These are phyloP conservation scores for Hymenoscyphus occultus DNA, from an alignment of 2,329 filamentous ascomycete species.

Conservation along the genomic window DNA sequence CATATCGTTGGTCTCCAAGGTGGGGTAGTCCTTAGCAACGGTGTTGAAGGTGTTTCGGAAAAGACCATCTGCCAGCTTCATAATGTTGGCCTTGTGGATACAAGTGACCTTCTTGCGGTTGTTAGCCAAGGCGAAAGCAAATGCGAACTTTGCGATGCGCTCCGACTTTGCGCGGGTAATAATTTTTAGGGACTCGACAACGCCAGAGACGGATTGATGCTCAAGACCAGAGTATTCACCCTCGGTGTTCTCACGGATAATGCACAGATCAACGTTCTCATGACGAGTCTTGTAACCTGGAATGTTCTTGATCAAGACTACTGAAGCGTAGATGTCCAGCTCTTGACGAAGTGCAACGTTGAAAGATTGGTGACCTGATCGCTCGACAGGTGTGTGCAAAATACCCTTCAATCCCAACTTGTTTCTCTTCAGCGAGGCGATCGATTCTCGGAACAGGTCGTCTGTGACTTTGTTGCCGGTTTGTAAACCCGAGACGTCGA, in stretches of 20 bases:
- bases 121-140: slow-evolving; percentile 96
- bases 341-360: slow-evolving; percentile 99
- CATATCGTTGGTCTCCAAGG: slow-evolving; percentile 96
- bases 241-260: slow-evolving; percentile 99
- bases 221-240: slow-evolving; percentile 98
- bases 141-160: slow-evolving; percentile 98
- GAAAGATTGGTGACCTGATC: slow-evolving; percentile 98
- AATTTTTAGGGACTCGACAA: slow-evolving; percentile 99
- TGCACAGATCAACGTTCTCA: slow-evolving; percentile 95
- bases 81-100: slow-evolving; percentile 99
- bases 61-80: slow-evolving; percentile 98
- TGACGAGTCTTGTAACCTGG: slow-evolving; percentile 97
- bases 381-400: slow-evolving; percentile 93
- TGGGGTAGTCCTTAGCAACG: slow-evolving; percentile 91
- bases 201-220: slow-evolving; percentile 94
- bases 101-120: slow-evolving; percentile 99
- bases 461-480: slow-evolving; percentile 81
- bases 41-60: slow-evolving; percentile 98
- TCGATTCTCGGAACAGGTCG: slow-evolving; percentile 91
- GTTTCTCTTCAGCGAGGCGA: slow-evolving; percentile 94
- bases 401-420: slow-evolving; percentile 99
- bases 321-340: slow-evolving; percentile 98
- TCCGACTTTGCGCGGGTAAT: slow-evolving; percentile 99
- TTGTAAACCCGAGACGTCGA: slow-evolving; percentile 90
- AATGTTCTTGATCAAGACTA: slow-evolving; percentile 99